These are phyloP conservation scores for Cadophora luteo-olivacea DNA, from an alignment of 2,329 filamentous ascomycete species.

Conservation along the genomic window DNA sequence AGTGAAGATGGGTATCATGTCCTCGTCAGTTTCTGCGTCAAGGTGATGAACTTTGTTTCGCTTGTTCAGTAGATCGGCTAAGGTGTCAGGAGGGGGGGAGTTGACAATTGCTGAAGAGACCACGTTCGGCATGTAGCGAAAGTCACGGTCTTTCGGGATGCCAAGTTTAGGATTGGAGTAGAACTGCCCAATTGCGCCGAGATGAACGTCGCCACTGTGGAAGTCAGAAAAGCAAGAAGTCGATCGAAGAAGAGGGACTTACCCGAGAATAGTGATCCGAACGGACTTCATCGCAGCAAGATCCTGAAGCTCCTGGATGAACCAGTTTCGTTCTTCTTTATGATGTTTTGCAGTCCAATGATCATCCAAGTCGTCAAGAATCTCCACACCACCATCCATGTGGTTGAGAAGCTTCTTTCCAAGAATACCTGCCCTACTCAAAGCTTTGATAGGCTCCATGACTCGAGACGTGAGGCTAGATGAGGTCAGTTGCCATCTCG, in stretches of 20 bases:
- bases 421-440: constrained; percentile 82
- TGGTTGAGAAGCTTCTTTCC: constrained; percentile 81
- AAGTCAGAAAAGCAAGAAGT: constrained; percentile 32
- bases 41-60: constrained; percentile 83
- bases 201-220: constrained; percentile 84
- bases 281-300: constrained; percentile 92
- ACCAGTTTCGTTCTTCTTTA: constrained; percentile 84
- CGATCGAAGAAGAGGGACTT: constrained; percentile 30
- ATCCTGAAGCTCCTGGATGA: constrained; percentile 92
- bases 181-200: constrained; percentile 92
- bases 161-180: constrained; percentile 86
- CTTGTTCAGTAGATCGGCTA: constrained; percentile 92
- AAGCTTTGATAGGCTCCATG: constrained; percentile 88
- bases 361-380: constrained; percentile 90
- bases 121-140: constrained; percentile 95
- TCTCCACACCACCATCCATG: constrained; percentile 90
- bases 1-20: constrained; percentile 93
- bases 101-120: constrained; percentile 96
- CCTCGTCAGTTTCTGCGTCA: constrained; percentile 83
- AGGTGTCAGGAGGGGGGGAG: constrained; percentile 82
- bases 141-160: constrained; percentile 87
- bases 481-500: constrained; percentile 43
- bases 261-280: constrained; percentile 86
- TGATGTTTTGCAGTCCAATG: constrained; percentile 98
- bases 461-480: constrained; percentile 79